Base-by-base conservation (phyloP, 139 green algal species). In the Desmodesmus armatus region DNA sequence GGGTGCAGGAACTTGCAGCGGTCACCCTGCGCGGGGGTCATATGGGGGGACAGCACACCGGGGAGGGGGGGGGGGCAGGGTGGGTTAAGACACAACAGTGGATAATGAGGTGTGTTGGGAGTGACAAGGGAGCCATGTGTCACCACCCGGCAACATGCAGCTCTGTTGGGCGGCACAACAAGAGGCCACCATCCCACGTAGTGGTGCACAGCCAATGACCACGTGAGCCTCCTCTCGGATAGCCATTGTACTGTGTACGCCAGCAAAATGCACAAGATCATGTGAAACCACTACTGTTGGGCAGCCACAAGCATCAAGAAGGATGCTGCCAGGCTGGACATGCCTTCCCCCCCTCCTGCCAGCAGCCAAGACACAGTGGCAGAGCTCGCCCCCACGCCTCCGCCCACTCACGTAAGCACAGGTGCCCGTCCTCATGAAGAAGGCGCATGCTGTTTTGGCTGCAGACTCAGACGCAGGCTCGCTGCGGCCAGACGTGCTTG, bases 1-100 rank as follows among this genome's bases (percentile, higher is more conserved):
- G 83, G 83, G 62, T 88, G 83, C 35, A 41, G 51, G 62, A 84
- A 88, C 41, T 78, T 83, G 62, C 83, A 88, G 27, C 63, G 47
- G 62, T 80, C 70, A 13, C 82, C 78, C 41, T 84, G 49, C 74
- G 49, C 21, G 39, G 13, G 47, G 9, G 13, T 7, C 47, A 55
- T 13, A 13, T 55, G 13, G 47, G 13, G 7, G 47, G 47, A 13
- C 7, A 21, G 47, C 47, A 55, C n/a, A n/a, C n/a, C n/a, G n/a
- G n/a, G n/a, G n/a, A n/a, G n/a, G n/a, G n/a, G n/a, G n/a, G n/a
- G n/a, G n/a, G n/a, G n/a, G n/a, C n/a, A n/a, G n/a, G n/a, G n/a
- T n/a, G n/a, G n/a, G n/a, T n/a, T n/a, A n/a, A n/a, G n/a, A n/a
- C n/a, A n/a, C n/a, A n/a, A n/a, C n/a, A n/a, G n/a, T n/a, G n/a